Evolutionary conservation across 345 rosid species (phyloP).

Genomic region (Xanthoceras sorbifolium): DNA sequence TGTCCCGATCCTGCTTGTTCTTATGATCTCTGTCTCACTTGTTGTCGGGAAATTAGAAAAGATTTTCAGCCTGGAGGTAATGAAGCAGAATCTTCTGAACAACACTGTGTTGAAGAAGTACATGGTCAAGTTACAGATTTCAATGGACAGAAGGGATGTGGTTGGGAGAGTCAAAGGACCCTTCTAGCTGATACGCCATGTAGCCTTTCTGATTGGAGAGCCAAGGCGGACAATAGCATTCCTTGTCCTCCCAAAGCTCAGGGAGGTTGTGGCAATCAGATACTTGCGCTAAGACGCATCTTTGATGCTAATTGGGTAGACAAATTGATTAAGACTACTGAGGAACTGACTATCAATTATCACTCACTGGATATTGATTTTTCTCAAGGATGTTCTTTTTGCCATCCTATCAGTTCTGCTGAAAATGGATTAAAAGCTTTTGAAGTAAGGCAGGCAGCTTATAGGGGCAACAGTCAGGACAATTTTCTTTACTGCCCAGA

Average conservation of each 20-base stretch:
- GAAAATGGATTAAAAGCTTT: slow-evolving; percentile 18
- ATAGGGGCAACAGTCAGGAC: slow-evolving; percentile 42
- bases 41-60: slow-evolving; percentile 50
- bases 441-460: slow-evolving; percentile 49
- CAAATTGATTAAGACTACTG: slow-evolving; percentile 47
- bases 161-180: slow-evolving; percentile 20
- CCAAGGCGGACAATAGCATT: slow-evolving; percentile 49
- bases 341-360: slow-evolving; percentile 44
- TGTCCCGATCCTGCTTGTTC: slow-evolving; percentile 47
- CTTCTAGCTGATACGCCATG: background rate
- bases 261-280: slow-evolving; percentile 64
- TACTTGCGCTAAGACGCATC: slow-evolving; percentile 53
- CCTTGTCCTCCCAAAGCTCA: slow-evolving; percentile 61
- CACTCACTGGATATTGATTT: slow-evolving; percentile 31
- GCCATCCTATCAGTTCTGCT: slow-evolving; percentile 22
- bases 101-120: slow-evolving; percentile 25
- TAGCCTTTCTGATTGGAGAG: slow-evolving; percentile 41
- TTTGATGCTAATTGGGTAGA: slow-evolving; percentile 43
- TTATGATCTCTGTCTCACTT: slow-evolving; percentile 59
- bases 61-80: slow-evolving; percentile 26
- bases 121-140: slow-evolving; percentile 22
- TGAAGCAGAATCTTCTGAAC: slow-evolving; percentile 24
- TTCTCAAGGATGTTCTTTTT: slow-evolving; percentile 45
- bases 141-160: slow-evolving; percentile 19
- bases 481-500: slow-evolving; percentile 54